Evolutionary conservation across 352 stramenopile species (phyloP).

Genomic region (Pythium phragmiticola): DNA sequence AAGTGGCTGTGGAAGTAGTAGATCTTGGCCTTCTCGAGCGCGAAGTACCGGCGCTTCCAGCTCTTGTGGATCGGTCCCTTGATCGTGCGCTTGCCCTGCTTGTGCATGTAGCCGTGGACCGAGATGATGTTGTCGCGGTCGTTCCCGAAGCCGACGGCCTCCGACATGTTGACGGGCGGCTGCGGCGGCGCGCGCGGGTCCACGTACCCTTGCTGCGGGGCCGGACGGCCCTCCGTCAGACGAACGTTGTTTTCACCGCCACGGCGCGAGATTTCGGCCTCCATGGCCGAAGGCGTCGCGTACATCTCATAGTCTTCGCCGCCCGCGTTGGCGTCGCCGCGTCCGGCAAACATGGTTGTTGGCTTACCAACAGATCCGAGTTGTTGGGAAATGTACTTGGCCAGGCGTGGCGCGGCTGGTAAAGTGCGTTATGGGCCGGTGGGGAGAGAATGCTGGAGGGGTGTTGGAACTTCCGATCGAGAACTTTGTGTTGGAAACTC

Average conservation of each 20-base stretch:
- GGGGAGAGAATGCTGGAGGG: no score
- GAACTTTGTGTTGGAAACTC: background rate
- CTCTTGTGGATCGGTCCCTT: conserved; percentile 88
- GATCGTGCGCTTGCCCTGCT: conserved; percentile 85
- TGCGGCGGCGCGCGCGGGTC: conserved; percentile 54
- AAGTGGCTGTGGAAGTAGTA: conserved; percentile 88
- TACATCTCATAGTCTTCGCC: conserved; percentile 52
- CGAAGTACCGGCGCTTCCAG: conserved; percentile 87
- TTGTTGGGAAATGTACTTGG: conserved; percentile 1
- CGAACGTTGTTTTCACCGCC: conserved; percentile 41
- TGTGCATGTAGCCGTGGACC: conserved; percentile 89
- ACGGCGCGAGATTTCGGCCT: conserved; percentile 46
- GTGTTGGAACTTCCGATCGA: background rate
- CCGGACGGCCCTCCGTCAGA: conserved; percentile 43
- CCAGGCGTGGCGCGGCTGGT: conserved; percentile 20
- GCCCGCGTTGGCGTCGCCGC: background rate
- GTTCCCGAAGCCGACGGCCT: conserved; percentile 45
- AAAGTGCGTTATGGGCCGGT: conserved; percentile 21
- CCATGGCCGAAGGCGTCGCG: conserved; percentile 49
- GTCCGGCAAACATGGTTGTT: conserved; percentile 36
- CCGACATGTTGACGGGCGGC: conserved; percentile 71
- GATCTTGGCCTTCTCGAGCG: conserved; percentile 86
- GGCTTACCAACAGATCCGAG: background rate
- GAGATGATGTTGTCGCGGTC: conserved; percentile 84
- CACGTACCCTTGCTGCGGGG: conserved; percentile 57